phyloP scores from a whole-genome alignment of 768 basidiomycete genomes.

The Artomyces pyxidatus region DNA sequence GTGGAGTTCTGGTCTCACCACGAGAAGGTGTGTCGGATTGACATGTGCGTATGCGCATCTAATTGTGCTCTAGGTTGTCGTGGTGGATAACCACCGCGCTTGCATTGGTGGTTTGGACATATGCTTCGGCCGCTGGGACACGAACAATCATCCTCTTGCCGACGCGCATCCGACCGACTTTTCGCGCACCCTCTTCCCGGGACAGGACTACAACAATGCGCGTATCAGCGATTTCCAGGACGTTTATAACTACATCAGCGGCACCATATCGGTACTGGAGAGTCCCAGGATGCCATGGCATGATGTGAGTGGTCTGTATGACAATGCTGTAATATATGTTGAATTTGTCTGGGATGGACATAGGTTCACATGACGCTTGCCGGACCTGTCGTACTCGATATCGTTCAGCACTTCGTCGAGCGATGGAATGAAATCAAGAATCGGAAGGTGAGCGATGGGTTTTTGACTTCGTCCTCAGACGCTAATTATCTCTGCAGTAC shows the following conservation, averaged over 20 bases:
- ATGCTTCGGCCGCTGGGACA: conserved; percentile 98
- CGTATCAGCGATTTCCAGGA: conserved; percentile 75
- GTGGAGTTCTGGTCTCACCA: conserved; percentile 91
- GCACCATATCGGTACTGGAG: conserved; percentile 58
- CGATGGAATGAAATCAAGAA: conserved; percentile 88
- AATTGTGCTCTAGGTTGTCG: conserved; percentile 48
- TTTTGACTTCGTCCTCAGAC: neutral
- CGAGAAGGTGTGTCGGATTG: conserved; percentile 47
- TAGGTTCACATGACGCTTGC: conserved; percentile 79
- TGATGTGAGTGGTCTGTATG: conserved; percentile 53
- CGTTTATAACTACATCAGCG: conserved; percentile 71
- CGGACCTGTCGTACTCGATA: conserved; percentile 80
- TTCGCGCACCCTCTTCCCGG: conserved; percentile 76
- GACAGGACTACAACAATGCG: conserved; percentile 91
- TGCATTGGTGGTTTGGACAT: conserved; percentile 92
- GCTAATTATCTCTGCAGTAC: conserved; percentile 17
- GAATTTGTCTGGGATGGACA: too few relatives aligned
- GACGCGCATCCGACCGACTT: conserved; percentile 91
- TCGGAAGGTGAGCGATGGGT: conserved; percentile 46
- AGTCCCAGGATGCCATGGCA: conserved; percentile 91
- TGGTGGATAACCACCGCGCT: conserved; percentile 80
- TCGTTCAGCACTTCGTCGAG: conserved; percentile 90
- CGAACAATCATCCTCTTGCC: conserved; percentile 79
- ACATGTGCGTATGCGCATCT: neutral
- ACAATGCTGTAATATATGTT: too few relatives aligned